A percentile compares a stretch with the other conserved stretches of the same genome.
These are phyloP conservation scores for Cinnamomum chago DNA, from an alignment of 164 flowering plant genomes.

Conservation along the genomic window DNA sequence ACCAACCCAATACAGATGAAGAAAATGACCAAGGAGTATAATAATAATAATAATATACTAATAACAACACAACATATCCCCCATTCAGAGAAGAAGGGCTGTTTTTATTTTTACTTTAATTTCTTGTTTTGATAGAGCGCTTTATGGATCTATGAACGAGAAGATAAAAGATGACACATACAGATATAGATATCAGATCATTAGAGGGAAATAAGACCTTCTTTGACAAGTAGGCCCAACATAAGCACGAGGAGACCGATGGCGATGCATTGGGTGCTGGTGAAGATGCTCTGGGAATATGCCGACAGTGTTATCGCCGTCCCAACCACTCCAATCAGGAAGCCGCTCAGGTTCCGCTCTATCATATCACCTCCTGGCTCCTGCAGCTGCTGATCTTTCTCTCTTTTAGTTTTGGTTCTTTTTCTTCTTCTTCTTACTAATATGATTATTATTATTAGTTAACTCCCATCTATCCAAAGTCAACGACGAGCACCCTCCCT, in stretches of 20 bases:
- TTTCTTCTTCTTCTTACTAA: too few relatives aligned
- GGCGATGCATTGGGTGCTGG: conserved; percentile 51
- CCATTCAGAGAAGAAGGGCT: too few relatives aligned
- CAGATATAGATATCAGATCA: not conserved
- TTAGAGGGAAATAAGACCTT: conserved; percentile 51
- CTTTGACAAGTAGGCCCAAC: conserved; percentile 59
- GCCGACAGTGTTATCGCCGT: conserved; percentile 65
- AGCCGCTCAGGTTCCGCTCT: conserved; percentile 42
- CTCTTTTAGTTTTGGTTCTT: too few relatives aligned
- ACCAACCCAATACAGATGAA: too few relatives aligned
- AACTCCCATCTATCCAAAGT: too few relatives aligned
- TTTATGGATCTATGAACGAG: not conserved
- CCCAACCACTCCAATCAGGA: conserved; percentile 61
- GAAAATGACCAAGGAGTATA: too few relatives aligned
- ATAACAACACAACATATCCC: too few relatives aligned
- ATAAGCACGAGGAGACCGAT: conserved; percentile 54
- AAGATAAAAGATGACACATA: not conserved
- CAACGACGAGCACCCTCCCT: too few relatives aligned
- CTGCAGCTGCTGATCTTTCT: not conserved
- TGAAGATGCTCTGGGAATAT: conserved; percentile 51
- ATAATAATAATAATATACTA: too few relatives aligned
- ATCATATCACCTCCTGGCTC: conserved; percentile 19
- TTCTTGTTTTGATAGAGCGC: too few relatives aligned
- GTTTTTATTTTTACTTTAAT: too few relatives aligned
- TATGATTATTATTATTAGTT: too few relatives aligned